Evolutionary conservation across 2,329 filamentous ascomycete genomes (phyloP), one percentile per base, ranked within the genome.

Genomic region (Aciculosporium take): DNA sequence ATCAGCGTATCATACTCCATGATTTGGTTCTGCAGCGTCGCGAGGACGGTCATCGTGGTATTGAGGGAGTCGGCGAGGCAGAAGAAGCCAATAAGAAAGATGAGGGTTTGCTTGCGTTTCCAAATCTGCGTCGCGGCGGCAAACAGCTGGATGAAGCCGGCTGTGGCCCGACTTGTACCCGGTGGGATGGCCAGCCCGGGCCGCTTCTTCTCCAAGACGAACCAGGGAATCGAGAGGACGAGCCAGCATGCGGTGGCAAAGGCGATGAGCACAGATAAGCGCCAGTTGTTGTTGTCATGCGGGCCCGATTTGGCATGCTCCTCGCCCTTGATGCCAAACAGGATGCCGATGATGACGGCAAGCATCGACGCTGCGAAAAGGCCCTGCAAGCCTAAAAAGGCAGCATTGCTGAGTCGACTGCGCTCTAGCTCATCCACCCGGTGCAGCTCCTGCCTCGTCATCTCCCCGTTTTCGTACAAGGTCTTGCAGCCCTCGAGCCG

Each of bases 31-130:
- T 83, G 79, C 5, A 81, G 57, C 0, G 76, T 82, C 0, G 62
- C 66, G 25, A 83, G 74, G 17, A 82, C 76, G 0, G 79, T 82
- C 5, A 81, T 74, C 0, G 78, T 81, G 0, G 79, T 84, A 54
- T 82, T 81, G 27, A 82, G 63, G 1, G 72, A 76, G 56, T 83
- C 79, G n/a, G 76, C 77, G 0, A 83, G 68, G 2, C 83, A 63
- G 52, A 82, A 82, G 52, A 81, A 82, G 3, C 72, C 76, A 33
- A 76, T 66, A 0, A 84, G 66, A 53, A 81, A 83, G 15, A 80
- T 62, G 25, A 82, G 55, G 46, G 71, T 78, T 57, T 83, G 79
- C 53, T 74, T 77, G 32, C 83, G 58, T 28, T 72, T 69, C 71
- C 74, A 78, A n/a, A 82, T 73, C 53, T 80, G 70, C 0, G 58